Base-by-base conservation (phyloP, 2,329 filamentous ascomycete species). In the Dryadomyces quercus-mongolicae region DNA sequence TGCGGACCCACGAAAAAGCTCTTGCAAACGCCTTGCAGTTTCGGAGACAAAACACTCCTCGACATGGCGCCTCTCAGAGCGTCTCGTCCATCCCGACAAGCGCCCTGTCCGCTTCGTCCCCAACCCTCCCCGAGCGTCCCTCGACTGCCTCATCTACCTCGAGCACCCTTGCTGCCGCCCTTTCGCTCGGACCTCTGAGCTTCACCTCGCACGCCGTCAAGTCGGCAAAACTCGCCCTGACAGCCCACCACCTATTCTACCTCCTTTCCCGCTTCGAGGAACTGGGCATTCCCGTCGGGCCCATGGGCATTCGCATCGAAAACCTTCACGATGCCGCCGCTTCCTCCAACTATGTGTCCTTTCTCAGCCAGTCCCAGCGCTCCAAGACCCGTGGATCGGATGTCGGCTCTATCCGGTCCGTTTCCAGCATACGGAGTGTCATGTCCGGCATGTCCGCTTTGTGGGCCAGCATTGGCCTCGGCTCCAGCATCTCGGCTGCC, bases 191-290 rank as follows among this genome's bases (percentile, higher is more conserved):
- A 50, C 82, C 88, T 49, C 74, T 96, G 59, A 89, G 77, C 64
- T 93, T 97, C 67, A 82, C 88, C 49, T 94, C 91, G 6, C 85
- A 89, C 63, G 86, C 74, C 62, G 80, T 90, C 65, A 96, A 95
- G 72, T 88, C 91, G 20, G 88, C 88, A 44, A 95, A 94, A 71
- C 75, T 98, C 61, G 90, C 90, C 43, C 77, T 98, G 59, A 97
- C 93, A 13, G 88, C 93, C 20, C 93, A 98, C 66, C 93, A 98
- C 67, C 81, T 98, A 34, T 97, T 95, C 74, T 98, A 95, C 67
- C 80, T 98, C 36, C 80, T 98, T 54, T 95, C 90, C 55, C 88
- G 90, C 54, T 96, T 97, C 69, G 91, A 96, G 72, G 92, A 96
- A 59, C 77, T 97, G 57, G 83, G 84, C 56, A 93, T 97, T 61